Base-by-base conservation (phyloP, 108 stramenopile species). In the Nitzschia sp. region DNA sequence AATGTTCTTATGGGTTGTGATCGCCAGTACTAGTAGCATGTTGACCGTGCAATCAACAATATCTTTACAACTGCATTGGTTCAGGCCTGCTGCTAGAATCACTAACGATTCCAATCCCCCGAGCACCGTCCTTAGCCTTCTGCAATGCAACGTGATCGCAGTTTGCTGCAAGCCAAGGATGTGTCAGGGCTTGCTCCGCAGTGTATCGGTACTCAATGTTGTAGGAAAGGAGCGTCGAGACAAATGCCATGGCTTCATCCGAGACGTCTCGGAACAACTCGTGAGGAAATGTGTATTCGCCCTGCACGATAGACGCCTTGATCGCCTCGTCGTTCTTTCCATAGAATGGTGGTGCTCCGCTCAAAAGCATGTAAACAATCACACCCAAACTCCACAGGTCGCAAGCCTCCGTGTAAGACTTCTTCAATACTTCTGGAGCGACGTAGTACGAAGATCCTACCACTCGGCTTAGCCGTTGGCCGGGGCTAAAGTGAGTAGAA, bases 371-470 rank as follows among this genome's bases (percentile, higher is more conserved):
- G 88, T 94, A 97, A 29, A 91, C 92, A 73, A 95, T 95, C 45
- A 97, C 94, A 23, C 96, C 98, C 35, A 98, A 73, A 59, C 86
- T 85, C 98, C 98, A 98, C 34, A 98, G 68, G 64, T 98, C 98
- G 65, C 98, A 98, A 6, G 92, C 89, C 65, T 93, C 88, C 19
- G 96, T 97, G 85, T 98, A 98, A 23, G 89, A 92, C 63, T 97
- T 96, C 82, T 95, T 95, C 49, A 99, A 68, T 25, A 98, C 97
- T 82, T 99, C 98, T 5, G 99, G 99, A 17, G 97, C 97, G 24
- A 98, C 95, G 60, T 96, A 97, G 83, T 98, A 98, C 11, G 94
- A 86, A 18, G 96, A 95, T 28, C 98, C 98, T 6, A 97, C 96
- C 6, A 95, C 94, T 55, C 91, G 87, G 58, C 85, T 89, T 31